Base-by-base conservation (phyloP, 768 basidiomycete genomes). In the Saitozyma podzolica region DNA sequence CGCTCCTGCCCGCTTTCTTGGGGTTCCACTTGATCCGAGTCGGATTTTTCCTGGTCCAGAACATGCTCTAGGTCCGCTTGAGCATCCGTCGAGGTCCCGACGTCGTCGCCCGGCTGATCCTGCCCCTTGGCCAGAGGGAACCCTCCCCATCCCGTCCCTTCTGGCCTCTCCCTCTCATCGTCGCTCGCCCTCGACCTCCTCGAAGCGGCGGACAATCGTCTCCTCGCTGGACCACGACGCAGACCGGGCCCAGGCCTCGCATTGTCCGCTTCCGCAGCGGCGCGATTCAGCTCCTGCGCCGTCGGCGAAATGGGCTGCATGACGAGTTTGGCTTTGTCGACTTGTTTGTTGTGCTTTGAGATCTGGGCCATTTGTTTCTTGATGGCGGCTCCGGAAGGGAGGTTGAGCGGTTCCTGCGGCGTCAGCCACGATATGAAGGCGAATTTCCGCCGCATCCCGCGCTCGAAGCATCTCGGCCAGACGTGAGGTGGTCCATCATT, bases 181-280 rank as follows among this genome's bases (percentile, higher is more conserved):
- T 29, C 29, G 29, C 29, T 29, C 29, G 5, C 29, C 29, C 29
- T 29, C 29, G 29, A 29, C 29, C 29, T 29, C 29, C 29, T 29
- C 29, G 29, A 29, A 29, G 29, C 29, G 2, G 29, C 29, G 47
- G 50, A 41, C 19, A 45, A 14, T 40, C 52, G 19, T 40, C 16
- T 14, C 59, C 51, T 67, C 53, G 4, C 17, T n/a, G 71, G 67
- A 41, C 71, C 71, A 43, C 60, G 58, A 40, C 69, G 48, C 20
- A 75, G 56, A 8, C 74, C 74, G 3, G 74, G 74, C 13, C 74
- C 74, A 9, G 54, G 50, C 8, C 66, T 71, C 11, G 48, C 20
- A 54, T 75, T 70, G 19, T 75, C 74, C 14, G 55, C 58, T 2
- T 58, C 47, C 10, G 54, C 56, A 16, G 59, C 69, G 29, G 53